These are phyloP conservation scores for Ogataea degrootiae DNA, from an alignment of 805 yeast genomes.

Conservation along the genomic window DNA sequence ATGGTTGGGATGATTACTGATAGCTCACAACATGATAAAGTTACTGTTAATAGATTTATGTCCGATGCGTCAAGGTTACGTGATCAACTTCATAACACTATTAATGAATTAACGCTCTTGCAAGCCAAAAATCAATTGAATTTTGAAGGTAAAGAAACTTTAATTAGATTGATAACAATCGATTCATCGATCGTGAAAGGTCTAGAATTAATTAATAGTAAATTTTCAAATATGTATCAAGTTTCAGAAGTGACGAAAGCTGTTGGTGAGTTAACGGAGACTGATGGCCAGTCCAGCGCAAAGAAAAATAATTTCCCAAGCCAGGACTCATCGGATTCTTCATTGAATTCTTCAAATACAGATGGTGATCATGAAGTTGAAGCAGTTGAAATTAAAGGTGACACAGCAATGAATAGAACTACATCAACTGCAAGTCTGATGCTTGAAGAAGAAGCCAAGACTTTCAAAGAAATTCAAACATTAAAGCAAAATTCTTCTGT, in stretches of 20 bases:
- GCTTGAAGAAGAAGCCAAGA: conserved; percentile 19
- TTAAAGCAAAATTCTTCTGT: background rate
- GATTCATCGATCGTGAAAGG: conserved; percentile 67
- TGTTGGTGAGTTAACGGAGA: conserved; percentile 3
- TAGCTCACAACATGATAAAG: conserved; percentile 9
- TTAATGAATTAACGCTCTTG: conserved; percentile 53
- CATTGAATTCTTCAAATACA: background rate
- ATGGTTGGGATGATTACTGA: conserved; percentile 19
- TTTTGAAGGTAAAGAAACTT: conserved; percentile 68
- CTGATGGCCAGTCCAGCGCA: conserved; percentile 1
- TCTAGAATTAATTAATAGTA: conserved; percentile 28
- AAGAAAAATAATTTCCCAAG: background rate
- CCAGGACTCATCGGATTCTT: background rate
- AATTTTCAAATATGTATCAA: conserved; percentile 5
- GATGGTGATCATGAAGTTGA: conserved; percentile 5
- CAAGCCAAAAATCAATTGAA: conserved; percentile 53
- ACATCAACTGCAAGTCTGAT: conserved; percentile 9
- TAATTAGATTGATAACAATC: conserved; percentile 62
- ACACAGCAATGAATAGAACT: conserved; percentile 2
- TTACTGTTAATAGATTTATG: conserved; percentile 25
- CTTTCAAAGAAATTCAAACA: conserved; percentile 9
- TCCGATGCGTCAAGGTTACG: conserved; percentile 38
- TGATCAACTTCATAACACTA: conserved; percentile 41
- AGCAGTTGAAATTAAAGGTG: conserved; percentile 13
- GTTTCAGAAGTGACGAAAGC: background rate